phyloP scores from a whole-genome alignment of 495 filamentous ascomycete genomes.

The Glonium stellatum region DNA sequence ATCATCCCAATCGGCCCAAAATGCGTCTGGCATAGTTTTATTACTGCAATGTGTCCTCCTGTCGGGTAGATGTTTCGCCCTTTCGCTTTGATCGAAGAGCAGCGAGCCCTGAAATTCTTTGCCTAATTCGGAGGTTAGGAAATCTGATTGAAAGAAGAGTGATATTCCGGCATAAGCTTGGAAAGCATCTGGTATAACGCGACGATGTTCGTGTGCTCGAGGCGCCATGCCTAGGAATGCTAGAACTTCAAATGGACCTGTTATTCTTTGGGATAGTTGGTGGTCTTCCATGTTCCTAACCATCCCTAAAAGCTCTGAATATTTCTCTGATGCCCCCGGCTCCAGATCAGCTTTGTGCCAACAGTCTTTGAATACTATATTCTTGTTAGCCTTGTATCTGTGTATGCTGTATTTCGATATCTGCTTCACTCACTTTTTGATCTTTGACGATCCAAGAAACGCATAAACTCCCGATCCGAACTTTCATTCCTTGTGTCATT shows the following conservation, averaged over 20 bases:
- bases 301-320: slow-evolving; percentile 33
- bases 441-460: slow-evolving; percentile 35
- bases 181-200: slow-evolving; percentile 38
- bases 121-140: slow-evolving; percentile 33
- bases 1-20: slow-evolving; percentile 38
- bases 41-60: slow-evolving; percentile 34
- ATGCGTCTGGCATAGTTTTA: slow-evolving; percentile 31
- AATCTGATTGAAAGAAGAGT: slow-evolving; percentile 39
- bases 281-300: slow-evolving; percentile 31
- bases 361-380: slow-evolving; percentile 38
- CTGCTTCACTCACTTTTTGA: slow-evolving; percentile 28
- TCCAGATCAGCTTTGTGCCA: slow-evolving; percentile 43
- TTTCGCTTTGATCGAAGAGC: slow-evolving; percentile 37
- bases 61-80: slow-evolving; percentile 34
- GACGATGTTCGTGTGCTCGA: slow-evolving; percentile 35
- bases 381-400: background rate
- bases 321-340: slow-evolving; percentile 36
- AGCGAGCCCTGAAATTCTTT: slow-evolving; percentile 33
- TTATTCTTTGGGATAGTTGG: slow-evolving; percentile 3
- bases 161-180: slow-evolving; percentile 39
- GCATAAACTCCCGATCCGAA: slow-evolving; percentile 14
- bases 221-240: slow-evolving; percentile 17
- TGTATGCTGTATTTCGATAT: background rate
- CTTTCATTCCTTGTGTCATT: background rate
- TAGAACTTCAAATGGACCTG: slow-evolving; percentile 8